Percentiles rank a stretch among this genome's conserved stretches.
Evolutionary conservation across 1,139 yeast species (phyloP).

Genomic region (Yamadazyma conglobata): DNA sequence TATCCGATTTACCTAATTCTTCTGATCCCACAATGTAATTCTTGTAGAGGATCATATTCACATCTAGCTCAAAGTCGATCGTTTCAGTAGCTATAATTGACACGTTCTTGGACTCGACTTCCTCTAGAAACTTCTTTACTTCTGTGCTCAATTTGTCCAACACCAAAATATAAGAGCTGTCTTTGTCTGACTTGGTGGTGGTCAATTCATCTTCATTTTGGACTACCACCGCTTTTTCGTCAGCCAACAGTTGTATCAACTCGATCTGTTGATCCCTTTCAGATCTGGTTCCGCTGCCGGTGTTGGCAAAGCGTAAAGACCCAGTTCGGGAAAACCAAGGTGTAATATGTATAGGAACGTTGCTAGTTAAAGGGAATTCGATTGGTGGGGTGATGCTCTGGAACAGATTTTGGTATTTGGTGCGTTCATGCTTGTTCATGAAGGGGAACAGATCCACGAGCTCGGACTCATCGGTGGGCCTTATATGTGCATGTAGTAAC

Average conservation of each 20-base stretch:
- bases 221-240: neutral
- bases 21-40: neutral
- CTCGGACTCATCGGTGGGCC: slow-evolving; percentile 5
- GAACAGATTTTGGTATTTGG: slow-evolving; percentile 6
- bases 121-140: slow-evolving; percentile 1
- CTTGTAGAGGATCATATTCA: slow-evolving; percentile 1
- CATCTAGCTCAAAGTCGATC: slow-evolving; percentile 2
- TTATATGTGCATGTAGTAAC: slow-evolving; percentile 9
- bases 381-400: slow-evolving; percentile 1
- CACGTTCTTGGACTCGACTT: slow-evolving; percentile 2
- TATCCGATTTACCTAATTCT: slow-evolving; percentile 2
- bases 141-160: slow-evolving; percentile 1
- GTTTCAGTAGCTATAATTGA: slow-evolving; percentile 2
- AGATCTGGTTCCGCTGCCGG: neutral
- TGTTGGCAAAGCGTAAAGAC: neutral
- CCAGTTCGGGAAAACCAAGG: slow-evolving; percentile 1
- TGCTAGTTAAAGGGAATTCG: slow-evolving; percentile 7
- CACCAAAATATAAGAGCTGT: slow-evolving; percentile 1
- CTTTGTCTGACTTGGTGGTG: neutral
- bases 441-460: slow-evolving; percentile 9
- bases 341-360: slow-evolving; percentile 1
- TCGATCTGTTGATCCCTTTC: neutral
- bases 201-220: neutral
- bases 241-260: slow-evolving; percentile 1
- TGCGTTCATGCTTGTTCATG: slow-evolving; percentile 4